Conservation (phyloP, 371 early-diverging fungal species). For the Rhizomucor pusillus region DNA sequence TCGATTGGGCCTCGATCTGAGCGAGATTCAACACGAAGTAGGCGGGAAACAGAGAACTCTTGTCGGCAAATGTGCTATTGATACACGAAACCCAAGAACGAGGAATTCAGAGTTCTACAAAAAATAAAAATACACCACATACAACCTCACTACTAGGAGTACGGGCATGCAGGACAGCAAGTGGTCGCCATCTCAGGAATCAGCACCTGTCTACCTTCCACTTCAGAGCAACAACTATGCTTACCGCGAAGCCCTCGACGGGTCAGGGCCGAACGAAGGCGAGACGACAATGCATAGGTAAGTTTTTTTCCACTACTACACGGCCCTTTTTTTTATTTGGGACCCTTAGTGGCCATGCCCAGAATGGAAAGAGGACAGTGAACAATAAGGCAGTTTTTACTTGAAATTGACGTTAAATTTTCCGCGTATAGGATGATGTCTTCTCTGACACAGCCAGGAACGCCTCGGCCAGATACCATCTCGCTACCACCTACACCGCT, state of each 20-base stretch:
- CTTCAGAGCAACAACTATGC: slow-evolving; percentile 11
- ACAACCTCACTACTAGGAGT: slow-evolving; percentile 1
- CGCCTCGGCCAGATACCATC: slow-evolving; percentile 18
- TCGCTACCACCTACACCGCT: slow-evolving; percentile 18
- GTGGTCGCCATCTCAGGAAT: slow-evolving; percentile 22
- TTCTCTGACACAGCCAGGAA: slow-evolving; percentile 16
- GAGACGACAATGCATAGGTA: slow-evolving; percentile 22
- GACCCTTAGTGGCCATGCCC: background rate
- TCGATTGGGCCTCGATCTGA: no score
- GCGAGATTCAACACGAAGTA: no score
- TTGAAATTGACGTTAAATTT: background rate
- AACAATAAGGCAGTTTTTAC: background rate
- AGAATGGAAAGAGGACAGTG: slow-evolving; percentile 8
- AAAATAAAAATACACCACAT: no score
- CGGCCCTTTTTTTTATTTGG: background rate
- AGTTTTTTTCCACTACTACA: background rate
- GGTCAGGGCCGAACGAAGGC: slow-evolving; percentile 5
- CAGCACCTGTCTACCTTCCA: slow-evolving; percentile 14
- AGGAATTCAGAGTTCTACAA: no score
- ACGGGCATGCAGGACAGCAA: slow-evolving; percentile 21
- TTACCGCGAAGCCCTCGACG: slow-evolving; percentile 12
- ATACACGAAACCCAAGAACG: no score
- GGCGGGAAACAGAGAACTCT: no score
- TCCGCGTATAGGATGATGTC: slow-evolving; percentile 13
- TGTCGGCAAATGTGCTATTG: no score